Conservation (phyloP, 2,329 filamentous ascomycete genomes). For the Hymenoscyphus fructigenus region DNA sequence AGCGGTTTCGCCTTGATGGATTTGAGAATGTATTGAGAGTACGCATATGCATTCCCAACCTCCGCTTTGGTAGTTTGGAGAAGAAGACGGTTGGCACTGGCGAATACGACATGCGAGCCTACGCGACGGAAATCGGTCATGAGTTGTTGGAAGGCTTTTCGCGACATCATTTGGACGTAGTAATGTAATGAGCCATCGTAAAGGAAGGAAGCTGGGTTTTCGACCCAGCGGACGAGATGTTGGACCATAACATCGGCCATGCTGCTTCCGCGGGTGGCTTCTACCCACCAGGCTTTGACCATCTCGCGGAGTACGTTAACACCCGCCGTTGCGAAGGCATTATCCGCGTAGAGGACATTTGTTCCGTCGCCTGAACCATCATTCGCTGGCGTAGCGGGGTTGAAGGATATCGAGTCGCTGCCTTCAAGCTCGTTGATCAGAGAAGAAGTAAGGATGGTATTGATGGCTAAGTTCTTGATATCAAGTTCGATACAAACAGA, state of each 20-base stretch:
- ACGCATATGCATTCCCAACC: constrained; percentile 94
- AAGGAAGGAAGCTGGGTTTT: constrained; percentile 87
- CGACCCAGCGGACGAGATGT: constrained; percentile 95
- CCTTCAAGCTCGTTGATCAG: constrained; percentile 96
- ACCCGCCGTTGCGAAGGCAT: constrained; percentile 88
- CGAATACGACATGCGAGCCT: constrained; percentile 94
- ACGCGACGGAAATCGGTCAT: constrained; percentile 96
- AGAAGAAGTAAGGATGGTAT: constrained; percentile 94
- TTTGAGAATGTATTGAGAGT: constrained; percentile 96
- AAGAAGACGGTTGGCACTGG: constrained; percentile 82
- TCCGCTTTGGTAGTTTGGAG: constrained; percentile 96
- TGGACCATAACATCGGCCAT: constrained; percentile 99
- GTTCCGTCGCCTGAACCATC: constrained; percentile 60
- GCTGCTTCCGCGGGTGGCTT: constrained; percentile 82
- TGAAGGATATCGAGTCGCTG: constrained; percentile 81
- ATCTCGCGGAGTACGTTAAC: constrained; percentile 92
- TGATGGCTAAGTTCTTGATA: constrained; percentile 92
- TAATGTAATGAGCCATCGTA: constrained; percentile 94
- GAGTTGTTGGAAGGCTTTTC: constrained; percentile 93
- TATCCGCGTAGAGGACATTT: constrained; percentile 77
- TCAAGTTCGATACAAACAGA: constrained; percentile 96
- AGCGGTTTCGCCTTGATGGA: constrained; percentile 93
- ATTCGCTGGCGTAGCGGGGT: constrained; percentile 65
- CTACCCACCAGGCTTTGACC: constrained; percentile 98
- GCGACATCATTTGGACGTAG: constrained; percentile 98